Evolutionary conservation across 257 asterid genomes (phyloP).

Genomic region (Solanum pinnatisectum): DNA sequence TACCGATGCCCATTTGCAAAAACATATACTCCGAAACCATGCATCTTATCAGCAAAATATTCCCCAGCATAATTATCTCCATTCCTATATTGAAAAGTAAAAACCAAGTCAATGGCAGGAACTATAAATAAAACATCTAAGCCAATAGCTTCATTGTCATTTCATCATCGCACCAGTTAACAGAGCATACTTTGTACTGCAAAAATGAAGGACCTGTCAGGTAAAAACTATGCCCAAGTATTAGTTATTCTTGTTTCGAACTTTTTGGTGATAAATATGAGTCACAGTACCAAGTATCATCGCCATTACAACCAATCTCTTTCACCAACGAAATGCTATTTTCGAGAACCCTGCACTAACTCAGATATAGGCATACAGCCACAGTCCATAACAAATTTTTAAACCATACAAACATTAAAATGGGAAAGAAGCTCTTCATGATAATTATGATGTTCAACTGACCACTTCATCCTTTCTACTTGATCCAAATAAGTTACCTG

Average conservation of each 20-base stretch:
- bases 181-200: background rate
- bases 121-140: background rate
- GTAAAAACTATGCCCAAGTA: background rate
- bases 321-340: background rate
- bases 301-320: background rate
- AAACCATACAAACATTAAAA: background rate
- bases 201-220: background rate
- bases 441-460: background rate
- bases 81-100: slow-evolving; percentile 29
- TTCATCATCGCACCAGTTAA: background rate
- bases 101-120: background rate
- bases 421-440: background rate
- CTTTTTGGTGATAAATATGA: background rate
- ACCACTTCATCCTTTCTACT: background rate
- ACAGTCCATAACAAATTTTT: background rate
- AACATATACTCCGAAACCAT: slow-evolving; percentile 69
- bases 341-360: background rate
- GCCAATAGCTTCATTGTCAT: background rate
- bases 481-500: background rate
- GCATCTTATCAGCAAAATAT: slow-evolving; percentile 67
- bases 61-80: slow-evolving; percentile 76
- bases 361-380: background rate
- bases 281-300: background rate
- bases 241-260: background rate
- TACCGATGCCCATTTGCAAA: slow-evolving; percentile 66